Evolutionary conservation across 805 yeast genomes (phyloP), one percentile per base, ranked within the genome.

Genomic region (Metschnikowia koreensis): DNA sequence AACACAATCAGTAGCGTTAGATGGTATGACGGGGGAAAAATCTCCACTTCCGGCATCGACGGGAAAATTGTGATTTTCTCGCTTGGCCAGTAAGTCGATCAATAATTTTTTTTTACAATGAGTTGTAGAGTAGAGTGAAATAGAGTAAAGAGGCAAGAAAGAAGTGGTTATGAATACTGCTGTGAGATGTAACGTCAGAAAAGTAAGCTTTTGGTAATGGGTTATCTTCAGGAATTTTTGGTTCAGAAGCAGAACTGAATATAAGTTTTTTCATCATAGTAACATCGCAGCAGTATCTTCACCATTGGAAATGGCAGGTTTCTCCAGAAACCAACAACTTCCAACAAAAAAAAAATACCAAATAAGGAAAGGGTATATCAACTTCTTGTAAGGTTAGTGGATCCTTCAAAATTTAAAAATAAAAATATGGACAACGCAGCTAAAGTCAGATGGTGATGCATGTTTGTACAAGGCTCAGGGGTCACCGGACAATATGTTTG

Each of bases 231-330:
- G 75, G 65, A 68, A 60, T 68, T 70, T 55, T 77, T 69, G 81
- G 81, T 79, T 89, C 97, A 89, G 97, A 89, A 89, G 97, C 97
- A 89, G 97, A 89, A 89, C 97, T 89, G 97, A 87, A 80, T 48
- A 68, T 60, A 64, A 65, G 62, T 70, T 73, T 80, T 62, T 70
- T 85, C 91, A 86, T 86, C 91, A 84, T 74, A 55, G 60, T 61
- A 73, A 38, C 56, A 52, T 54, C 49, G 38, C 56, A 43, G 49
- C 52, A 40, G 40, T 46, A 44, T 42, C 41, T 44, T 39, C 38
- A 48, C 54, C 48, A 37, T 36, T 57, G 59, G 52, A 8, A 28
- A 38, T 52, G 43, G 45, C 37, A 9, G 51, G 58, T 51, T 46
- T 51, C 61, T 27, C 61, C 62, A 48, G 60, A 54, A 44, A 45